These are phyloP conservation scores for Geotrichum klebahnii DNA, from an alignment of 1,139 yeast genomes.

Conservation along the genomic window DNA sequence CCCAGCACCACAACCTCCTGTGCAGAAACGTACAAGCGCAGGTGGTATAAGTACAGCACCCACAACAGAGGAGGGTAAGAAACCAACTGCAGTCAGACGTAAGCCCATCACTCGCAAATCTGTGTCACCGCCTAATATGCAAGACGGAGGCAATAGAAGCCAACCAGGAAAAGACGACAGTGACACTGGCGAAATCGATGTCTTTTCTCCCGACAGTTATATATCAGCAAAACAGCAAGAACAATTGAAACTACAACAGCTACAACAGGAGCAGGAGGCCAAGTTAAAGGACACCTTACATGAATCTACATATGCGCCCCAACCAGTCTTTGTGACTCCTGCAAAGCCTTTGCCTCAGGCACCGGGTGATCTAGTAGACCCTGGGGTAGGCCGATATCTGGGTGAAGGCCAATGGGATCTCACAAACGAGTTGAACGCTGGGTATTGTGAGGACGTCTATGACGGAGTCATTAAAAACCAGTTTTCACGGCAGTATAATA, in stretches of 20 bases:
- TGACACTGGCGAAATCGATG: neutral
- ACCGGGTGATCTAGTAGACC: neutral
- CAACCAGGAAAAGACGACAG: neutral
- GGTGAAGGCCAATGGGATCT: constrained; percentile 35
- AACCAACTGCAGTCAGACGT: too few relatives aligned
- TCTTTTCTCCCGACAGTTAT: constrained; percentile 12
- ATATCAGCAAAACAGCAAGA: neutral
- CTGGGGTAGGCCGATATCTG: constrained; percentile 5
- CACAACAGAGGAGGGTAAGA: too few relatives aligned
- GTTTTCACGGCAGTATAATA: neutral
- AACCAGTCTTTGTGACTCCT: constrained; percentile 8
- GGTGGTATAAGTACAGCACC: too few relatives aligned
- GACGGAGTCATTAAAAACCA: constrained; percentile 12
- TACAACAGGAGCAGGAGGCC: neutral
- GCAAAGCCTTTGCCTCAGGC: constrained; percentile 17
- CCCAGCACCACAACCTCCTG: too few relatives aligned
- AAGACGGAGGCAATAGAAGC: neutral
- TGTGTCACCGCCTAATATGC: neutral
- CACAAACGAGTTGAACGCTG: constrained; percentile 35
- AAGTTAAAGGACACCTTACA: neutral
- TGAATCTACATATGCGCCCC: constrained; percentile 8
- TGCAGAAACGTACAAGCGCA: too few relatives aligned
- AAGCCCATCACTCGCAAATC: too few relatives aligned
- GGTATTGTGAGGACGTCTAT: constrained; percentile 34
- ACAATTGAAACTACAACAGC: neutral